Percentiles rank a stretch among this genome's conserved stretches.
phyloP scores from a whole-genome alignment of 106 monocot species.

The Dendrobium huoshanense region DNA sequence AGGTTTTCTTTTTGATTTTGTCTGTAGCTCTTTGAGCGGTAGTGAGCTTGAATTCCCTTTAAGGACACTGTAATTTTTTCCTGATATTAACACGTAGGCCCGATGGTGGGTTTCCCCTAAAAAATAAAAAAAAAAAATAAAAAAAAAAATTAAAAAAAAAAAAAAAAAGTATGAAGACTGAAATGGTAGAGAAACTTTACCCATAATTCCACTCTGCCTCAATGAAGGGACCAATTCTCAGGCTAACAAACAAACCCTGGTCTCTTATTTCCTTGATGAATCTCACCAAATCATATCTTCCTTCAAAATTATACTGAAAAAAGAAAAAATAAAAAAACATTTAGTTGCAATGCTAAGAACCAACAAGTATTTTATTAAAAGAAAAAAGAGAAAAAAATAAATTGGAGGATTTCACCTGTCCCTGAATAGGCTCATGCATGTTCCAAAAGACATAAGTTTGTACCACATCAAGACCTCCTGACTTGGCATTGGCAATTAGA shows the following conservation, averaged over 20 bases:
- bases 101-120: no score
- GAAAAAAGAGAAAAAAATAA: not conserved
- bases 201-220: slow-evolving; percentile 94
- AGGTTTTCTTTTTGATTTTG: no score
- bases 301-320: slow-evolving; percentile 69
- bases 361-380: not conserved
- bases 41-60: no score
- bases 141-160: no score
- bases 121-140: no score
- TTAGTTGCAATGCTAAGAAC: not conserved
- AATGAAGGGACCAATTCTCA: slow-evolving; percentile 89
- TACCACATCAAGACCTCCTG: slow-evolving; percentile 85
- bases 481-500: slow-evolving; percentile 65
- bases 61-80: no score
- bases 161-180: not conserved
- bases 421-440: slow-evolving; percentile 69
- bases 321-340: not conserved
- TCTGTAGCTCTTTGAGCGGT: no score
- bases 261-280: slow-evolving; percentile 72
- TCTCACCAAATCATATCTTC: slow-evolving; percentile 64
- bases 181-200: slow-evolving; percentile 16
- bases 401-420: slow-evolving; percentile 29
- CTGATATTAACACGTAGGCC: no score
- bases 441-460: slow-evolving; percentile 99
- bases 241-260: slow-evolving; percentile 72